A percentile compares a stretch with the other conserved stretches of the same genome.
These are phyloP conservation scores for Botryotinia globosa DNA, from an alignment of 2,329 filamentous ascomycete genomes.

Conservation along the genomic window DNA sequence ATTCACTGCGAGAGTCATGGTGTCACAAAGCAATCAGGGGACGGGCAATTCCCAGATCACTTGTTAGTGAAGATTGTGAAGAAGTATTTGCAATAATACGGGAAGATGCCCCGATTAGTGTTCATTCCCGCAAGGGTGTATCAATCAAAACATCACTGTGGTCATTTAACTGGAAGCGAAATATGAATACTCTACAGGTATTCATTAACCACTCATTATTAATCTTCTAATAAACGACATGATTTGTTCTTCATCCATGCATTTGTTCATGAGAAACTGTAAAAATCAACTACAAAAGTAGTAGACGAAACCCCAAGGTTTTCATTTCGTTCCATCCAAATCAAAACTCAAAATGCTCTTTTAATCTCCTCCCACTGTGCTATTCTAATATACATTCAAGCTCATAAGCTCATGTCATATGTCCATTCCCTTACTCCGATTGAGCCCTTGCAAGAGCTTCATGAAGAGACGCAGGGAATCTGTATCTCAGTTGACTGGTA, in stretches of 20 bases:
- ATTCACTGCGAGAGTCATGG: background rate
- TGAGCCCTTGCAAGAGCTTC: constrained; percentile 77
- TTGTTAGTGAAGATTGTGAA: background rate
- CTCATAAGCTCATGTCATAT: constrained; percentile 1
- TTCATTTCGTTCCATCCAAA: constrained; percentile 11
- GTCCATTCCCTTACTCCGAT: constrained; percentile 27
- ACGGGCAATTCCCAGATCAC: background rate
- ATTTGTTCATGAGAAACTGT: background rate
- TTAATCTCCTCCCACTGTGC: background rate
- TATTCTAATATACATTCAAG: constrained; percentile 11
- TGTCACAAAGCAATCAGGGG: background rate
- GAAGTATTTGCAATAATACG: background rate
- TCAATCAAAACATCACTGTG: background rate
- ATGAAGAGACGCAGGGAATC: constrained; percentile 81
- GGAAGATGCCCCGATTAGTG: background rate
- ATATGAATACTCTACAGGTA: background rate
- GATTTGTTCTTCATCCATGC: background rate
- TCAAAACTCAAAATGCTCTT: constrained; percentile 11
- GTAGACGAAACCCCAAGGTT: background rate
- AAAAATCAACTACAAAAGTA: background rate
- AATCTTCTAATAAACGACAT: background rate
- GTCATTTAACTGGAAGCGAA: background rate
- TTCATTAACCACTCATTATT: constrained; percentile 1
- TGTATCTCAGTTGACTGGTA: constrained; percentile 87
- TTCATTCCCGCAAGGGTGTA: background rate